Evolutionary conservation across 2,329 filamentous ascomycete genomes (phyloP), one percentile per base, ranked within the genome.

Genomic region (Fusarium tanahbumbuense): DNA sequence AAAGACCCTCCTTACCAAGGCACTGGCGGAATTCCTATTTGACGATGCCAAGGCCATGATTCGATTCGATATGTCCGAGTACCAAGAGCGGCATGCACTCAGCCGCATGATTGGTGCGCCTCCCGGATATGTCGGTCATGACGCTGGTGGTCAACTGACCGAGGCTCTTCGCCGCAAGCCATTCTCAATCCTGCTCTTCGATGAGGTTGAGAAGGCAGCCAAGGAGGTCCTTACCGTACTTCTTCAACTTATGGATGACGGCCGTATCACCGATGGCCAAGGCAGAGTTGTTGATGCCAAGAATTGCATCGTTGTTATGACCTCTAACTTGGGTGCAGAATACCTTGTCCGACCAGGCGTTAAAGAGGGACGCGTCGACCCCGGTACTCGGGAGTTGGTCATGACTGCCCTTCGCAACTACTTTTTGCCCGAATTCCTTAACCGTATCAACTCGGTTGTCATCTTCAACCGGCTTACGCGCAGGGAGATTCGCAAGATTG

Each of bases 301-400:
- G 83, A 99, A 99, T 86, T 98, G 95, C 79, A 98, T 99, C 73
- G 95, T 99, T 45, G 96, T 99, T 81, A 97, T 99, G 94, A 99
- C 96, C 1, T 98, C 94, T 76, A 99, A 99, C 84, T 82, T 99
- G 67, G 96, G 96, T 71, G 96, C 96, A 32, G 96, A 98, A 80
- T 97, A 91, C 80, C 91, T 99, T n/a, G 84, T 92, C 41, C 91
- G 94, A 23, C 91, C 92, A 18, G 90, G 91, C 58, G 88, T 88
- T 54, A 89, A 91, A 55, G 93, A 97, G 74, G 95, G 95, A 75
- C 90, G 86, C 77, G 96, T 99, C 72, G 96, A 99, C 74, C 86
- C 90, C 0, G 90, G 92, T 3, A 98, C 94, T 2, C 88, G 88
- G 67, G 94, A 98, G 78, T 85, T 98, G 68, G 95, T 99, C 76